Conservation (phyloP, 371 early-diverging fungal genomes). For the Apophysomyces sp. region DNA sequence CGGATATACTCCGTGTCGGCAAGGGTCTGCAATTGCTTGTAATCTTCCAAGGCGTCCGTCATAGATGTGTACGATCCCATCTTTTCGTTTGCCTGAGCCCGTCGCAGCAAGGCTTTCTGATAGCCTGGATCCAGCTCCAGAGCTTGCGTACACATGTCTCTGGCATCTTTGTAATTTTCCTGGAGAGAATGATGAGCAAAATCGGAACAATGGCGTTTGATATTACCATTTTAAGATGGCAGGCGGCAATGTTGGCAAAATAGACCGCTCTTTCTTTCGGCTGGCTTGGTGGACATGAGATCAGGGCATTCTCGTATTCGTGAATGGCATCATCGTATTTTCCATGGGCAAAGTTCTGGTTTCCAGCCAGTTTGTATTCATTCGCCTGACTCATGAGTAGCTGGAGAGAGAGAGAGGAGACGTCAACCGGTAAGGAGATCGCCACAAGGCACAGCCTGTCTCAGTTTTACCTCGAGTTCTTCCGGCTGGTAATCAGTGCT, state of each 20-base stretch:
- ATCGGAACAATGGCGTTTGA: not conserved
- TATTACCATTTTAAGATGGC: constrained; percentile 61
- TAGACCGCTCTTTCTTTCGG: constrained; percentile 54
- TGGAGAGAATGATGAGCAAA: constrained; percentile 10
- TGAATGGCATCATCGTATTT: constrained; percentile 53
- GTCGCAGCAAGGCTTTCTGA: constrained; percentile 73
- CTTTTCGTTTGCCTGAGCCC: constrained; percentile 79
- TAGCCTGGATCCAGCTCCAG: constrained; percentile 72
- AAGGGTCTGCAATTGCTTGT: constrained; percentile 31
- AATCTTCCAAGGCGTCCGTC: constrained; percentile 60
- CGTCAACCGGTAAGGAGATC: not conserved
- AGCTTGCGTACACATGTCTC: constrained; percentile 54
- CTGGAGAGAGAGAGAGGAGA: too few species aligned
- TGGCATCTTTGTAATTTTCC: constrained; percentile 51
- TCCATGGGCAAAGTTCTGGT: constrained; percentile 48
- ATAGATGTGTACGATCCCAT: constrained; percentile 50
- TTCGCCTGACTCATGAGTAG: constrained; percentile 43
- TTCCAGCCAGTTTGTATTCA: constrained; percentile 54
- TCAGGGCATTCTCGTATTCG: constrained; percentile 63
- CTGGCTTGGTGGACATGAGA: constrained; percentile 48
- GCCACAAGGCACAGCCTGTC: not conserved
- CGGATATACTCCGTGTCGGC: constrained; percentile 37
- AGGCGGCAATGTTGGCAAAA: constrained; percentile 70
- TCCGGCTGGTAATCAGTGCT: constrained; percentile 31
- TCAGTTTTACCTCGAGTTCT: constrained; percentile 31